Evolutionary conservation across 306 rosid species (phyloP).

Genomic region (Malus sieversii): DNA sequence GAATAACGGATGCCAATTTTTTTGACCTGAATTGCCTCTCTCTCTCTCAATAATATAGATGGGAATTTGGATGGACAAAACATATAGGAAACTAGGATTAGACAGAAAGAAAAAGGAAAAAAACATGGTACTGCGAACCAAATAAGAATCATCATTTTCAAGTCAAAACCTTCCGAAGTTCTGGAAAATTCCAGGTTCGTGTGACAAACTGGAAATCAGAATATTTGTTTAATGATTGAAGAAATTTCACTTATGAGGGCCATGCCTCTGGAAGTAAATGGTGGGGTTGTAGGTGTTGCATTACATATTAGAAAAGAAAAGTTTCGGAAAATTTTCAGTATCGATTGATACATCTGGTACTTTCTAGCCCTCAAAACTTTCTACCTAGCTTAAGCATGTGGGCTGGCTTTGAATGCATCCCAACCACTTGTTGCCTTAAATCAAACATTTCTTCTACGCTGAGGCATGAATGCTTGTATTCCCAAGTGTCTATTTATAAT

Average conservation of each 20-base stretch:
- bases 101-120: neutral
- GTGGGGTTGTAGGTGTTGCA: neutral
- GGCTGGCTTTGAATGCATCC: neutral
- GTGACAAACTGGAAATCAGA: too few relatives aligned
- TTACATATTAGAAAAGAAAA: neutral
- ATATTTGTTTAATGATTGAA: too few relatives aligned
- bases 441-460: neutral
- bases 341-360: neutral
- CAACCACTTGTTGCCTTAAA: neutral
- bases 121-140: neutral
- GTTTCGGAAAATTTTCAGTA: neutral
- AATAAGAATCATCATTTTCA: neutral
- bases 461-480: neutral
- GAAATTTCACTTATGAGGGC: neutral
- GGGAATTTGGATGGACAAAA: neutral
- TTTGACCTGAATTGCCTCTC: neutral
- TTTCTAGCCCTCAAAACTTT: neutral
- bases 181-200: too few relatives aligned
- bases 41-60: neutral
- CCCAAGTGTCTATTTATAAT: neutral
- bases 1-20: neutral
- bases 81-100: neutral
- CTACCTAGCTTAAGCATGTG: neutral
- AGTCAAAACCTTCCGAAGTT: too few relatives aligned
- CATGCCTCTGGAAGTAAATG: neutral